Evolutionary conservation across 2,329 filamentous ascomycete genomes (phyloP).

Genomic region (Xylaria sp.): DNA sequence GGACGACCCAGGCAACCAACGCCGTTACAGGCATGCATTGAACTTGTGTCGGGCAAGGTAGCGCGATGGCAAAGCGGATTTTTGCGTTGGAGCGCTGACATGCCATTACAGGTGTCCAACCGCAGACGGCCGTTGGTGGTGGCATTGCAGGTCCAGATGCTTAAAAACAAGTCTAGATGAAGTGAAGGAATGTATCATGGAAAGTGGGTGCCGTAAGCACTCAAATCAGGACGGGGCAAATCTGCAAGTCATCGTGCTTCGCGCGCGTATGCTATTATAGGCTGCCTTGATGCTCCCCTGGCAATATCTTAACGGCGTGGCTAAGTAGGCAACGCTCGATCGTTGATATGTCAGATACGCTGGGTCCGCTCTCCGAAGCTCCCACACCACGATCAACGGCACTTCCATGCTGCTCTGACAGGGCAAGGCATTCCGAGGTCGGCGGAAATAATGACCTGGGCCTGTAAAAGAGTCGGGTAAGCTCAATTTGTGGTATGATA

Average conservation of each 20-base stretch:
- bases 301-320: constrained; percentile 4
- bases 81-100: constrained; percentile 14
- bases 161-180: background rate
- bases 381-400: background rate
- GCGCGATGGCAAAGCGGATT: background rate
- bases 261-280: constrained; percentile 10
- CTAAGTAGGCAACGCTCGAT: constrained; percentile 11
- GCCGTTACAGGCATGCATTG: background rate
- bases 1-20: background rate
- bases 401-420: background rate
- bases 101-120: constrained; percentile 1
- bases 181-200: background rate
- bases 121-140: background rate
- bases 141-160: background rate
- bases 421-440: constrained; percentile 12
- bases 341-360: constrained; percentile 13
- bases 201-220: constrained; percentile 17
- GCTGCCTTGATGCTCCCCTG: constrained; percentile 3
- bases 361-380: constrained; percentile 24
- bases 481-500: background rate
- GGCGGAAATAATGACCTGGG: background rate
- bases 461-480: background rate
- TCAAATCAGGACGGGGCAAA: constrained; percentile 13
- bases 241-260: background rate
- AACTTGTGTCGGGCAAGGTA: constrained; percentile 9